Conservation (phyloP, 2,329 filamentous ascomycete genomes). For the Didymellaceae sp. region DNA sequence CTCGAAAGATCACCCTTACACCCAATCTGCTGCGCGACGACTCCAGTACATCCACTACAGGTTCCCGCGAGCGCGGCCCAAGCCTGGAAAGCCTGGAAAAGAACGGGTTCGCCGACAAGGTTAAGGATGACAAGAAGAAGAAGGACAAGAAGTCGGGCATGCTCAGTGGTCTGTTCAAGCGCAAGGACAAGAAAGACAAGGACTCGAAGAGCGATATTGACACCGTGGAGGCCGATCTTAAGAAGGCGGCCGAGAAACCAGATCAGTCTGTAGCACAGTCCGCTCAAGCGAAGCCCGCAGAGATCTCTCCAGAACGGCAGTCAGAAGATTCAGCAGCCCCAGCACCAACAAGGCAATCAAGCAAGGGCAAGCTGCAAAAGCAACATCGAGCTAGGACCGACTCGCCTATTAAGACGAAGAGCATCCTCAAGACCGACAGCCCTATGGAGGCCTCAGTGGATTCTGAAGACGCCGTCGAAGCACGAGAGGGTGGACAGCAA, state of each 20-base stretch:
- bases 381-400: constrained; percentile 38
- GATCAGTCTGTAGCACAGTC: constrained; percentile 42
- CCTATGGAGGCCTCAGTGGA: constrained; percentile 35
- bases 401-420: constrained; percentile 43
- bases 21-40: constrained; percentile 91
- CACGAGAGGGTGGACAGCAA: constrained; percentile 24
- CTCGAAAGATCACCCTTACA: constrained; percentile 95
- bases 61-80: constrained; percentile 58
- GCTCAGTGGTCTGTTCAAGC: constrained; percentile 73
- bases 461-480: constrained; percentile 15
- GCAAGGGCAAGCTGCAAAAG: constrained; percentile 51
- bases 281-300: constrained; percentile 41
- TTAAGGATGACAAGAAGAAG: constrained; percentile 75
- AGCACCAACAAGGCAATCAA: constrained; percentile 40
- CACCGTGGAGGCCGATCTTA: constrained; percentile 51
- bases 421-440: constrained; percentile 41
- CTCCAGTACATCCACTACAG: constrained; percentile 50
- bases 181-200: constrained; percentile 67
- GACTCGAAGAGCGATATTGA: constrained; percentile 40
- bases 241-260: constrained; percentile 51
- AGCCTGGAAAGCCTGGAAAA: constrained; percentile 82
- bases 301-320: constrained; percentile 34
- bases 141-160: constrained; percentile 74
- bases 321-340: constrained; percentile 38
- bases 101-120: constrained; percentile 65